These are phyloP conservation scores for Epithemia pelagica DNA, from an alignment of 108 stramenopile species.

Conservation along the genomic window DNA sequence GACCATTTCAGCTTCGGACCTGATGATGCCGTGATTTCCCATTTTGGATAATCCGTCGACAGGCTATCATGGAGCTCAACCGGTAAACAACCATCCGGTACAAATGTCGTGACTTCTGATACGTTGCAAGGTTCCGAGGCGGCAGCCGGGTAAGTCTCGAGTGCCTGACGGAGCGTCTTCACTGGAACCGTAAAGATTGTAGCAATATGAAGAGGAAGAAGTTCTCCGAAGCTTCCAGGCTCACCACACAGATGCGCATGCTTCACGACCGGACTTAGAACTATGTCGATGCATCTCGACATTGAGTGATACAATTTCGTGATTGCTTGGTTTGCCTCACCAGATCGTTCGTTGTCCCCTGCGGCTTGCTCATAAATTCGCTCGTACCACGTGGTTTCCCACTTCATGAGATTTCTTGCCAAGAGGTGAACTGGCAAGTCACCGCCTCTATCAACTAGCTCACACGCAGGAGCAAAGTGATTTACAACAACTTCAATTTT, in stretches of 20 bases:
- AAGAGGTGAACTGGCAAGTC: slow-evolving; percentile 52
- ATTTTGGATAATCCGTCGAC: slow-evolving; percentile 47
- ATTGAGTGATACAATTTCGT: slow-evolving; percentile 37
- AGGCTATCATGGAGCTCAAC: slow-evolving; percentile 37
- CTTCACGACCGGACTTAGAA: slow-evolving; percentile 33
- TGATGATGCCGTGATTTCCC: slow-evolving; percentile 22
- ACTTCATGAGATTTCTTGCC: slow-evolving; percentile 42
- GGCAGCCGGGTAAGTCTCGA: slow-evolving; percentile 40
- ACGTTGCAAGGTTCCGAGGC: slow-evolving; percentile 37
- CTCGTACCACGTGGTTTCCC: slow-evolving; percentile 52
- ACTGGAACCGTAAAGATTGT: slow-evolving; percentile 40
- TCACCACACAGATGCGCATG: slow-evolving; percentile 21
- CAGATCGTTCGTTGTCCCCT: slow-evolving; percentile 14
- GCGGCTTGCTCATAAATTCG: slow-evolving; percentile 30
- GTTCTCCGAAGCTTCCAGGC: slow-evolving; percentile 33
- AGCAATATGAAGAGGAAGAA: slow-evolving; percentile 62
- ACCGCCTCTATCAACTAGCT: slow-evolving; percentile 17
- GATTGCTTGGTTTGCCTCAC: slow-evolving; percentile 10
- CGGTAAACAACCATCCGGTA: slow-evolving; percentile 29
- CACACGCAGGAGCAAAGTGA: slow-evolving; percentile 24
- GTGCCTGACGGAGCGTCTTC: slow-evolving; percentile 18
- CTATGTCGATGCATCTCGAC: slow-evolving; percentile 36
- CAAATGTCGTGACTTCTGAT: slow-evolving; percentile 28
- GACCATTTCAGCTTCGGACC: not conserved
- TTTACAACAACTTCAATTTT: slow-evolving; percentile 10